phyloP scores from a whole-genome alignment of 257 asterid genomes.

The Lycium ferocissimum region DNA sequence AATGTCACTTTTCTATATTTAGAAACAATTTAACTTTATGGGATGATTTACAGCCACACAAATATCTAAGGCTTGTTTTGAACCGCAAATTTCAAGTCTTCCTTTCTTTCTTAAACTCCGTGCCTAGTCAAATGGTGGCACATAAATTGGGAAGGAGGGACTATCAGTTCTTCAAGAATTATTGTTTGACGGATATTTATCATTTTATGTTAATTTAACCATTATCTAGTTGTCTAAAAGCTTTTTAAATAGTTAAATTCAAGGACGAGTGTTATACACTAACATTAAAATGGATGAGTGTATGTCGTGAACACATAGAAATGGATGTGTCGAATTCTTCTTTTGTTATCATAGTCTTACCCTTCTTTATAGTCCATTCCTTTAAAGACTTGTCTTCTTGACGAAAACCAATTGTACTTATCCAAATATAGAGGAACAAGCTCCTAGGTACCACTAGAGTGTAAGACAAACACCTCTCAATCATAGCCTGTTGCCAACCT shows the following conservation, averaged over 20 bases:
- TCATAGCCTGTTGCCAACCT: not conserved
- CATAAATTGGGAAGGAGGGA: too few species aligned
- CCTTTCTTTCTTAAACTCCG: too few species aligned
- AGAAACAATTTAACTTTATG: too few species aligned
- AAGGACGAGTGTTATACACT: not conserved
- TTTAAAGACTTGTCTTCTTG: not conserved
- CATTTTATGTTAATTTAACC: constrained; percentile 6
- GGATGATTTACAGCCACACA: too few species aligned
- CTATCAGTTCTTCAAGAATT: not conserved
- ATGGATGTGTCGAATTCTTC: not conserved
- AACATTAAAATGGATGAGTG: not conserved
- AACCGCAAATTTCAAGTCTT: too few species aligned
- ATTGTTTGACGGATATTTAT: not conserved
- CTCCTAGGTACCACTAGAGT: not conserved
- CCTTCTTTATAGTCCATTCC: not conserved
- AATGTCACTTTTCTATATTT: too few species aligned
- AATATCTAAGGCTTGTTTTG: too few species aligned
- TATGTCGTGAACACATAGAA: not conserved
- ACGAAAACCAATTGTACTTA: not conserved
- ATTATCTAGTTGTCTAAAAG: not conserved
- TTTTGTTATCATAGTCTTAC: not conserved
- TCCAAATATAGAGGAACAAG: not conserved
- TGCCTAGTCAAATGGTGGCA: too few species aligned
- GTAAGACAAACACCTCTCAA: not conserved
- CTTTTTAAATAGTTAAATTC: not conserved